Evolutionary conservation across 1,284 basidiomycete species (phyloP).

Genomic region (Violaceomyces palustris): DNA sequence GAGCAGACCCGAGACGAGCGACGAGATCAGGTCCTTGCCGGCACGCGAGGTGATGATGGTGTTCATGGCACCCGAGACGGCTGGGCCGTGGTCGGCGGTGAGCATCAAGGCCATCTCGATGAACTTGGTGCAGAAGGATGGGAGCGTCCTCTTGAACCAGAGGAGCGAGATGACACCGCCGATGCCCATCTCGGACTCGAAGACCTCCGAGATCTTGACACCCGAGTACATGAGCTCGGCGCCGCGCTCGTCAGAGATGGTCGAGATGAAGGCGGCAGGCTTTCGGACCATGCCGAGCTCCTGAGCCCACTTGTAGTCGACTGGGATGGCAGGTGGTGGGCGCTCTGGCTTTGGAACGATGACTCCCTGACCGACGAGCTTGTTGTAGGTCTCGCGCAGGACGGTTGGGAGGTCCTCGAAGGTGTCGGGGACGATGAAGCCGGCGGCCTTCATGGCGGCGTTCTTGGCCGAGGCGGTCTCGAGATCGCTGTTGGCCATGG

Average conservation of each 20-base stretch:
- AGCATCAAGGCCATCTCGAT: constrained; percentile 99
- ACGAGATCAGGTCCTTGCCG: constrained; percentile 96
- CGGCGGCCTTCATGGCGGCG: constrained; percentile 84
- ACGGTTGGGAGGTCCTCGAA: constrained; percentile 90
- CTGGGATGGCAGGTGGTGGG: constrained; percentile 90
- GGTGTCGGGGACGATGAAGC: constrained; percentile 93
- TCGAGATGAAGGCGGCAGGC: constrained; percentile 98
- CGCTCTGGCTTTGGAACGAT: constrained; percentile 73
- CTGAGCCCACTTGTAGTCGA: constrained; percentile 99
- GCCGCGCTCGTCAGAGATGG: constrained; percentile 98
- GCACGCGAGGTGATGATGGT: constrained; percentile 98
- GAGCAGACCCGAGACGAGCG: constrained; percentile 88
- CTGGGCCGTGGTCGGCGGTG: constrained; percentile 82
- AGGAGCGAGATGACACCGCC: constrained; percentile 93
- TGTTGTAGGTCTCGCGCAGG: constrained; percentile 78
- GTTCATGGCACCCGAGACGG: constrained; percentile 85
- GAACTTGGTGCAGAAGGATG: constrained; percentile 57
- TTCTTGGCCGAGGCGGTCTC: constrained; percentile 99
- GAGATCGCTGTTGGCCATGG: constrained; percentile 93
- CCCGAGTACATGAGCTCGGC: constrained; percentile 97
- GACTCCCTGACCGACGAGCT: constrained; percentile 67
- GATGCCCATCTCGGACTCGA: constrained; percentile 61
- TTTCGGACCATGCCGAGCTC: constrained; percentile 97
- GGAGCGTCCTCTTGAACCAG: constrained; percentile 89
- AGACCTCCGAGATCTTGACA: constrained; percentile 98